phyloP scores from a whole-genome alignment of 2,329 filamentous ascomycete genomes.

The Davidsoniella eucalypti region DNA sequence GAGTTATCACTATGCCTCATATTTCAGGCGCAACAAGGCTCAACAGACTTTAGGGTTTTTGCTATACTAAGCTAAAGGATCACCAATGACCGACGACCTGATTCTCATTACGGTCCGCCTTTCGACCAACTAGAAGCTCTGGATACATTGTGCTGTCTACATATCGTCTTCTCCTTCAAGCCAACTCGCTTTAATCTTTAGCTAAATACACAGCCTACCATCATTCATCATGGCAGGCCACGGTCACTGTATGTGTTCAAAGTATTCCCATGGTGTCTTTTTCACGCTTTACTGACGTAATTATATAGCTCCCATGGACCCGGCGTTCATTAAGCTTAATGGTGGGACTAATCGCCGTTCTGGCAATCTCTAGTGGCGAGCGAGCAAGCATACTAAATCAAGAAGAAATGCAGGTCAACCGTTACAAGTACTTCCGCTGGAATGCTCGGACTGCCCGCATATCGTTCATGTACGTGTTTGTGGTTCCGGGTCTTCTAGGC shows the following conservation, averaged over 20 bases:
- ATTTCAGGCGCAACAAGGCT: conserved; percentile 1
- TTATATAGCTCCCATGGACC: conserved; percentile 11
- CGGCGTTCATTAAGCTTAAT: conserved; percentile 13
- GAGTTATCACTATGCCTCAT: not conserved
- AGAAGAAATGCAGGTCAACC: conserved; percentile 64
- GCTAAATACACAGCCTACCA: not conserved
- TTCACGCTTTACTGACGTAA: too few relatives aligned
- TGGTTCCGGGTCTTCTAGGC: conserved; percentile 55
- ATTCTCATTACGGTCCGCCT: not conserved
- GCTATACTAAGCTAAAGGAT: not conserved
- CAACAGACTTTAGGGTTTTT: not conserved
- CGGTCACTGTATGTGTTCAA: conserved; percentile 6
- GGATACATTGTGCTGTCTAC: not conserved
- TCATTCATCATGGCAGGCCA: conserved; percentile 9
- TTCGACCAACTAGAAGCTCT: not conserved
- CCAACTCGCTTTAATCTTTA: not conserved
- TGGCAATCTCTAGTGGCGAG: not conserved
- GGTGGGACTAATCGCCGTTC: not conserved
- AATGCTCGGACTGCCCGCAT: conserved; percentile 67
- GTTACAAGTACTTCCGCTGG: conserved; percentile 93
- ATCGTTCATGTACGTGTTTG: conserved; percentile 57
- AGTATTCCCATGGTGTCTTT: not conserved
- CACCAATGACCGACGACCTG: not conserved
- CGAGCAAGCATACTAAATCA: not conserved
- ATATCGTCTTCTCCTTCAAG: not conserved